These are phyloP conservation scores for Hypoxylon sp. DNA, from an alignment of 2,329 filamentous ascomycete genomes.

Conservation along the genomic window DNA sequence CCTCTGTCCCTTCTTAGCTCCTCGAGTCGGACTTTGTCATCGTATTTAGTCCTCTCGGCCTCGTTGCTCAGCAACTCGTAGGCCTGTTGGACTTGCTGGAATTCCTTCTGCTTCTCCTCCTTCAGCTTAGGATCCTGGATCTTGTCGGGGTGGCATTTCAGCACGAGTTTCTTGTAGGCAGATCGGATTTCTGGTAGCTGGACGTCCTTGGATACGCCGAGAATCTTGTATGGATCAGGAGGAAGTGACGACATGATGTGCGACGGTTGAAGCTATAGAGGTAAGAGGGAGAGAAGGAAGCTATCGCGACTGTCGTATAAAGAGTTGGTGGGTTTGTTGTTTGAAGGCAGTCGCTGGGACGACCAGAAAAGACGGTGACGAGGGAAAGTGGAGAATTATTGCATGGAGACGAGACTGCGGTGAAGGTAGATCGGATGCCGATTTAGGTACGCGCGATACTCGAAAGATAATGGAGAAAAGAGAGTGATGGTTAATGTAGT, in stretches of 20 bases:
- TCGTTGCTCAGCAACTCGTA: conserved; percentile 93
- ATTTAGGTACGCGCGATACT: conserved; percentile 44
- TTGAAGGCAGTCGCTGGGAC: conserved; percentile 43
- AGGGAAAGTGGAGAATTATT: conserved; percentile 46
- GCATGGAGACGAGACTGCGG: conserved; percentile 46
- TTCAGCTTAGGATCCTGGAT: conserved; percentile 84
- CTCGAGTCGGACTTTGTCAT: conserved; percentile 78
- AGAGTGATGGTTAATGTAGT: conserved; percentile 20
- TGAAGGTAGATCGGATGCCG: conserved; percentile 49
- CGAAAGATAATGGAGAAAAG: conserved; percentile 11
- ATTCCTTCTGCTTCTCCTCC: conserved; percentile 84
- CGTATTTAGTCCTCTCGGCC: conserved; percentile 78
- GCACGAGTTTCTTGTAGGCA: conserved; percentile 86
- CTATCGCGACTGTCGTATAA: conserved; percentile 30
- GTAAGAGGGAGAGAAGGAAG: conserved; percentile 19
- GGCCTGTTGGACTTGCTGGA: conserved; percentile 91
- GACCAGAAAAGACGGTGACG: conserved; percentile 49
- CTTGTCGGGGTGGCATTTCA: conserved; percentile 94
- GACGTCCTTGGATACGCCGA: conserved; percentile 82
- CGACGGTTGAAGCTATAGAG: conserved; percentile 10
- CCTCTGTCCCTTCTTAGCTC: conserved; percentile 71
- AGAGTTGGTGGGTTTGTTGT: conserved; percentile 37
- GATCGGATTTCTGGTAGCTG: conserved; percentile 79
- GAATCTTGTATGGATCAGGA: conserved; percentile 83
- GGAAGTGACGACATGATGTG: conserved; percentile 66